Evolutionary conservation across 352 stramenopile genomes (phyloP), one percentile per base, ranked within the genome.

Genomic region (Globisporangium cylindrosporum): DNA sequence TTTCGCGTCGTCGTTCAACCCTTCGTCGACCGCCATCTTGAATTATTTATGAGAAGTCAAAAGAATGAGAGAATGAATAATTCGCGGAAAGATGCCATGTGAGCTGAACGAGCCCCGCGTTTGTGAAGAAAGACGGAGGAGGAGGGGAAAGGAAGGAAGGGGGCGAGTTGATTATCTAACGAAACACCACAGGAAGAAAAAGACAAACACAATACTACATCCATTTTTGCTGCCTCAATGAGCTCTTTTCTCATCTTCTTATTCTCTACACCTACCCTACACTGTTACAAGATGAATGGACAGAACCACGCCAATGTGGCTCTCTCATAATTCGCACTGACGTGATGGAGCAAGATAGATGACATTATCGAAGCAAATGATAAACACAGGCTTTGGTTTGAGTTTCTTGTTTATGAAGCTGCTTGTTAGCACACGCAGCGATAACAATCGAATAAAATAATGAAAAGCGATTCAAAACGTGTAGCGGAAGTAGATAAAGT

Each of bases 1-100:
- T 34, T 27, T 25, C 20, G 2, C 38, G 55, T 49, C 56, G 56
- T 48, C 56, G n/a, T 62, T 49, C n/a, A 49, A 49, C 7, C n/a
- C 46, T 22, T 64, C 66, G 36, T 68, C 77, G 49, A 69, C 79
- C 24, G 48, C 78, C 62, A 68, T 85, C 71, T 78, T 89, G 80
- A 87, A 80, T 76, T 88, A 87, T 76, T 87, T 89, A 86, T 89
- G 72, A 84, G 62, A 66, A 66, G 60, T 65, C 18, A 22, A 73
- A 67, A 69, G 20, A 12, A 5, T 54, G 29, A 29, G 69, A 56
- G 14, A 24, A 22, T 15, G 58, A 60, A 67, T 60, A 60, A 60
- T 67, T 67, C 46, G 43, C 22, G 22, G 20, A 27, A 65, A 8
- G 24, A 56, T 56, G n/a, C n/a, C 53, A 22, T 36, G 14, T 29